phyloP scores from a whole-genome alignment of 192 early-diverging fungal genomes.

The Obelidium mucronatum region DNA sequence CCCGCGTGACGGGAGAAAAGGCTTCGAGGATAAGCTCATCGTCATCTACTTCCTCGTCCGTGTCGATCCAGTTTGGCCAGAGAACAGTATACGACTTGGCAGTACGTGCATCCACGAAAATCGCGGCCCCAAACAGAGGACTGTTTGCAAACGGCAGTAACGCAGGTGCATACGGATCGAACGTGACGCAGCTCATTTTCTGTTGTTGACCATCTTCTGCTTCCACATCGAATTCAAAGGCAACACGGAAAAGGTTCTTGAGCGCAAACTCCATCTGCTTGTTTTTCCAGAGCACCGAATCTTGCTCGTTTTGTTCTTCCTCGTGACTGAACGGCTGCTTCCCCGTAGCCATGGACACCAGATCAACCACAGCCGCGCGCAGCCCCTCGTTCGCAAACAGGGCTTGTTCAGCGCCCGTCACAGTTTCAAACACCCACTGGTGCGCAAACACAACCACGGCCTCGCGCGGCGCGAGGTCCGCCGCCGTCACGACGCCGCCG shows the following conservation, averaged over 20 bases:
- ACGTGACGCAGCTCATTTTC: conserved; percentile 28
- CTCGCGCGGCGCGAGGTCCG: conserved; percentile 10
- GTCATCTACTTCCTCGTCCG: neutral
- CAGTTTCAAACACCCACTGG: conserved; percentile 23
- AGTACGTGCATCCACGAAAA: conserved; percentile 25
- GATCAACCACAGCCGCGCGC: neutral
- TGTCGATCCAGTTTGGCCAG: neutral
- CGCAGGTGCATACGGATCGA: conserved; percentile 28
- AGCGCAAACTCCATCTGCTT: conserved; percentile 13
- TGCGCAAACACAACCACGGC: conserved; percentile 26
- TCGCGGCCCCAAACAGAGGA: conserved; percentile 5
- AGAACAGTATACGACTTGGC: conserved; percentile 31
- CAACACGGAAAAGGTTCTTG: conserved; percentile 23
- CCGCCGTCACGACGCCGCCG: conserved; percentile 1
- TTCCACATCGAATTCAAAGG: conserved; percentile 33
- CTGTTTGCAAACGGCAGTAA: conserved; percentile 6
- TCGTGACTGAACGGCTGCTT: neutral
- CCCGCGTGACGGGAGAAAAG: conserved; percentile 14
- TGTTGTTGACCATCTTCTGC: neutral
- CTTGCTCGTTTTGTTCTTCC: neutral
- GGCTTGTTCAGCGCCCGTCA: neutral
- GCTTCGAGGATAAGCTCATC: neutral
- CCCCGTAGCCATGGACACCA: neutral
- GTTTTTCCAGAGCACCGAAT: too few relatives aligned
- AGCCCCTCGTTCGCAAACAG: conserved; percentile 6